phyloP scores from a whole-genome alignment of 2,329 filamentous ascomycete genomes.

The Aureobasidium sp. region DNA sequence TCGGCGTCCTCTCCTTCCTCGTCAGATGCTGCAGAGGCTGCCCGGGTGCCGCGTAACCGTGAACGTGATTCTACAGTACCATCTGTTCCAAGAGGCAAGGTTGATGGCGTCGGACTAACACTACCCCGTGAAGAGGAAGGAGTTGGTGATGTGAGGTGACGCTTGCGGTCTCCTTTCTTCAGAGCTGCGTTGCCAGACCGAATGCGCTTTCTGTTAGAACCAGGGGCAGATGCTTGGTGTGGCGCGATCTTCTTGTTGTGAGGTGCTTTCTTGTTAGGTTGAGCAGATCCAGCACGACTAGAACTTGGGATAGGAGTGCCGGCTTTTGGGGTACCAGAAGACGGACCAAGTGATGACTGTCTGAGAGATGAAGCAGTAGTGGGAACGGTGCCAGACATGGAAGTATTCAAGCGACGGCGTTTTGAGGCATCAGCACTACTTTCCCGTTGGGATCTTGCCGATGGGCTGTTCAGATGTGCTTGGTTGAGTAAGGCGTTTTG shows the following conservation, averaged over 20 bases:
- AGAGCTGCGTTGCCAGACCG: slow-evolving; percentile 4
- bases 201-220: slow-evolving; percentile 17
- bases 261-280: slow-evolving; percentile 35
- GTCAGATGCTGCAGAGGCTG: slow-evolving; percentile 13
- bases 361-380: slow-evolving; percentile 46
- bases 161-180: slow-evolving; percentile 24
- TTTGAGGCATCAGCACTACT: slow-evolving; percentile 42
- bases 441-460: slow-evolving; percentile 24
- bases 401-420: slow-evolving; percentile 47
- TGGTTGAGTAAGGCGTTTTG: slow-evolving; percentile 15
- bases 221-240: slow-evolving; percentile 30
- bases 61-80: slow-evolving; percentile 14
- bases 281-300: slow-evolving; percentile 51
- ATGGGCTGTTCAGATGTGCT: slow-evolving; percentile 15
- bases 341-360: slow-evolving; percentile 51
- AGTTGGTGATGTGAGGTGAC: slow-evolving; percentile 24
- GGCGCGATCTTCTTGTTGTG: slow-evolving; percentile 47
- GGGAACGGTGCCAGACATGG: slow-evolving; percentile 43
- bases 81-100: slow-evolving; percentile 22
- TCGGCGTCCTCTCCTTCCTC: slow-evolving; percentile 28
- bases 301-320: slow-evolving; percentile 38
- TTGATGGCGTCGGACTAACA: slow-evolving; percentile 24
- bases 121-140: slow-evolving; percentile 21
- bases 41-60: background rate
- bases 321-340: slow-evolving; percentile 51